Evolutionary conservation across 192 early-diverging fungal species (phyloP).

Genomic region (Gryganskiella cystojenkinii): DNA sequence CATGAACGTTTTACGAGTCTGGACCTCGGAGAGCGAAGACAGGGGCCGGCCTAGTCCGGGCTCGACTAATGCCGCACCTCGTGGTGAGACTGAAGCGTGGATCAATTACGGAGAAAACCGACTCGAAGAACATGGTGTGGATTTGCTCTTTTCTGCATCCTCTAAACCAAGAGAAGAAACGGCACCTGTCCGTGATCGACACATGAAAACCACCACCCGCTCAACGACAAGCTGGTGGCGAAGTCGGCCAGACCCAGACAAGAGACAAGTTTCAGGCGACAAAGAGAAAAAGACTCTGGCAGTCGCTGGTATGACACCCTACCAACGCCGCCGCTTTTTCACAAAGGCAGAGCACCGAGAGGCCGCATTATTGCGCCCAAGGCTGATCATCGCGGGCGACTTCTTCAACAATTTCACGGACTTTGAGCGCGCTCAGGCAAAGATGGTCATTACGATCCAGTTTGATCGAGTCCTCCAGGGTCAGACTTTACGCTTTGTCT

Average conservation of each 20-base stretch:
- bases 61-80: neutral
- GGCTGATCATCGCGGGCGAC: constrained; percentile 37
- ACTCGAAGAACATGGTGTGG: constrained; percentile 27
- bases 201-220: neutral
- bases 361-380: constrained; percentile 23
- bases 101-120: constrained; percentile 16
- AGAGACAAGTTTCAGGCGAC: neutral
- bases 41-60: neutral
- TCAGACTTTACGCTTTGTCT: constrained; percentile 53
- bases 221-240: too few relatives aligned
- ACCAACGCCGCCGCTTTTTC: constrained; percentile 41
- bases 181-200: neutral
- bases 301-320: neutral
- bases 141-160: neutral
- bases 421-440: constrained; percentile 38
- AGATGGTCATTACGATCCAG: constrained; percentile 46
- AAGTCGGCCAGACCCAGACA: neutral
- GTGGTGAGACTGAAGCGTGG: constrained; percentile 14
- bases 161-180: neutral
- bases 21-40: constrained; percentile 15
- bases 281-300: neutral
- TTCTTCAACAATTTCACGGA: constrained; percentile 58
- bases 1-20: constrained; percentile 52
- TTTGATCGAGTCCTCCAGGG: constrained; percentile 30
- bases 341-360: constrained; percentile 14